Evolutionary conservation across 164 flowering plant genomes (phyloP).

Genomic region (Vitis rotundifolia): DNA sequence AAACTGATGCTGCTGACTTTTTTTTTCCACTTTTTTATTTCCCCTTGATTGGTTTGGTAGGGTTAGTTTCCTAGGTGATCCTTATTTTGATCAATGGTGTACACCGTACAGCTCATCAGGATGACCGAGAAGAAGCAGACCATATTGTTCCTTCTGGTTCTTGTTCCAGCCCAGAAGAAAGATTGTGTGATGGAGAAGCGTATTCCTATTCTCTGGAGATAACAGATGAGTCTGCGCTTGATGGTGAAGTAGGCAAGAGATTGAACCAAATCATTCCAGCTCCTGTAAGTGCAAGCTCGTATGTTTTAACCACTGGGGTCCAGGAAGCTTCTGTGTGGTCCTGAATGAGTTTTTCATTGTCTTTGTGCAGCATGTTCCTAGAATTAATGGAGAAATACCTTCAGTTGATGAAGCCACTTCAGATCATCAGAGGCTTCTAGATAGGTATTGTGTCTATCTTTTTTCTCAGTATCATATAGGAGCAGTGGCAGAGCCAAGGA

Average conservation of each 20-base stretch:
- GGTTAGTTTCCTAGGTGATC: too few relatives aligned
- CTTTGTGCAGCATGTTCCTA: constrained; percentile 81
- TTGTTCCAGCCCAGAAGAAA: constrained; percentile 66
- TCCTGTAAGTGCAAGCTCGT: constrained; percentile 58
- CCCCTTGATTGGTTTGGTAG: neutral
- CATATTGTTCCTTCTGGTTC: constrained; percentile 46
- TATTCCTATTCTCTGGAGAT: constrained; percentile 48
- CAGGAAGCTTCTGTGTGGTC: too few relatives aligned
- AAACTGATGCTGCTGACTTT: neutral
- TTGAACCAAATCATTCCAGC: constrained; percentile 72
- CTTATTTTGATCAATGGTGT: neutral
- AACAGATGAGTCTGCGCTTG: constrained; percentile 59
- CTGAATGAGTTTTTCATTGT: neutral
- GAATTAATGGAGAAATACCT: constrained; percentile 96
- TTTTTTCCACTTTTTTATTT: neutral
- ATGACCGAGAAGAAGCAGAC: constrained; percentile 45
- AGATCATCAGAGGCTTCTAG: constrained; percentile 88
- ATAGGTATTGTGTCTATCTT: constrained; percentile 50
- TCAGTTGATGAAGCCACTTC: constrained; percentile 89
- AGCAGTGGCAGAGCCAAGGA: too few relatives aligned
- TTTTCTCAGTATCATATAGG: neutral
- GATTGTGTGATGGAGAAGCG: constrained; percentile 53
- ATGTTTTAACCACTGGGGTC: too few relatives aligned
- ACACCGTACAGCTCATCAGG: constrained; percentile 41
- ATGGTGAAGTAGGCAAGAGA: constrained; percentile 82